These are phyloP conservation scores for Phlebiopsis gigantea DNA, from an alignment of 768 basidiomycete genomes.

Conservation along the genomic window DNA sequence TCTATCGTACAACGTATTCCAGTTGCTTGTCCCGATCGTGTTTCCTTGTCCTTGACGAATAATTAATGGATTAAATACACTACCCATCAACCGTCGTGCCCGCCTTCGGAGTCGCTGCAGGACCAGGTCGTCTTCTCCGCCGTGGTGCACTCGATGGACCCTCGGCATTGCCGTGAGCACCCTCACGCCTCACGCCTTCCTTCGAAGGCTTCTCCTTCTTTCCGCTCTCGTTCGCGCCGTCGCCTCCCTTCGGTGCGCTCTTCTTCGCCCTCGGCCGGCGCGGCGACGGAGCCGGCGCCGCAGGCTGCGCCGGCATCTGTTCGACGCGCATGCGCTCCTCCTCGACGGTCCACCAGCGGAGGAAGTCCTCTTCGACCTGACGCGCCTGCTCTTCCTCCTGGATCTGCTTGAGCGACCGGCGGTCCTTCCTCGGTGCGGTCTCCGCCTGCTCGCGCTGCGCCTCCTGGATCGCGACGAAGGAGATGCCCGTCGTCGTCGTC, in stretches of 20 bases:
- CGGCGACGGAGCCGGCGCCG: background rate
- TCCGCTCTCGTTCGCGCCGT: background rate
- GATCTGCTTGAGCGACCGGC: constrained; percentile 71
- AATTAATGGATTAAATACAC: background rate
- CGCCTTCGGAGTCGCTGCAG: background rate
- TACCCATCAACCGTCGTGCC: background rate
- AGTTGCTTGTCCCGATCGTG: background rate
- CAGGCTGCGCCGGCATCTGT: constrained; percentile 17
- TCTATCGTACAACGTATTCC: background rate
- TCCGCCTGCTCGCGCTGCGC: constrained; percentile 56
- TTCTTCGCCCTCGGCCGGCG: background rate
- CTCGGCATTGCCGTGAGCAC: background rate
- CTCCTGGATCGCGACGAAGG: constrained; percentile 82
- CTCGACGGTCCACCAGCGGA: constrained; percentile 87
- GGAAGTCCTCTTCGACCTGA: constrained; percentile 71
- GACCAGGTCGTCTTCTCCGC: background rate
- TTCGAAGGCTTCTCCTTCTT: background rate
- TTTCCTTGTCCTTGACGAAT: background rate
- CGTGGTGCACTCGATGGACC: background rate
- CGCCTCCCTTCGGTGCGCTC: background rate
- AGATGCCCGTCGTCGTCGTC: constrained; percentile 33
- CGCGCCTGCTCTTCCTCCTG: constrained; percentile 75
- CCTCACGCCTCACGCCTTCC: background rate
- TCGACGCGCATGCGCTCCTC: constrained; percentile 64
- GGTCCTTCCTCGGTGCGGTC: constrained; percentile 36